These are phyloP conservation scores for Tetrahymena malaccensis DNA, from an alignment of 73 alveolate species.

Conservation along the genomic window DNA sequence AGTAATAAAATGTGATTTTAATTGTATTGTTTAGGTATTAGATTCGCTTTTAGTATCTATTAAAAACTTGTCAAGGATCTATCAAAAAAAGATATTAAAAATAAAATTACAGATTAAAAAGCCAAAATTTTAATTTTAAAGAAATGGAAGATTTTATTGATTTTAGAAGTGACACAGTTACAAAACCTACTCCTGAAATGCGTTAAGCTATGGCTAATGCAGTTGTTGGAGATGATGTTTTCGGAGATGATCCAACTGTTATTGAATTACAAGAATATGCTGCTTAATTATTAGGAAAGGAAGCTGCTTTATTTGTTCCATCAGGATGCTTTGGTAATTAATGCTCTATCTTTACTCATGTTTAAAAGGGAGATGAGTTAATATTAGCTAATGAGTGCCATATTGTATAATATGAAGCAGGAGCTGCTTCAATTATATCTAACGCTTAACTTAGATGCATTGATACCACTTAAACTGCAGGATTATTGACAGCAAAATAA, in stretches of 20 bases:
- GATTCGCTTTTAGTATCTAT: background rate
- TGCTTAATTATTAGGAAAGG: conserved; percentile 53
- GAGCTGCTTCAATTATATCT: conserved; percentile 41
- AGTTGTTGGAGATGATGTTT: conserved; percentile 61
- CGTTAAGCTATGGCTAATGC: conserved; percentile 52
- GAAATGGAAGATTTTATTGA: conserved; percentile 29
- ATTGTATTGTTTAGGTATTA: background rate
- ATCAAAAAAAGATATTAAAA: background rate
- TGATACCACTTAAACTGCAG: conserved; percentile 20
- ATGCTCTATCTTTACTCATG: background rate
- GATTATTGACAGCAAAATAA: conserved; percentile 26
- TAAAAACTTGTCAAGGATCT: background rate
- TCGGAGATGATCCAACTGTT: conserved; percentile 51
- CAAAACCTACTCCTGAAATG: conserved; percentile 46
- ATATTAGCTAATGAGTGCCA: conserved; percentile 45
- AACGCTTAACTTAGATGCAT: conserved; percentile 32
- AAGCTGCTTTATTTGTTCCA: conserved; percentile 50
- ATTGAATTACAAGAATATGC: conserved; percentile 34
- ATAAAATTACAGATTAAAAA: background rate
- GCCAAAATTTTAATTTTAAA: background rate
- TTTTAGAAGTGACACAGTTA: conserved; percentile 65
- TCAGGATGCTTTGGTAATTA: conserved; percentile 32
- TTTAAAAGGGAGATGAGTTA: conserved; percentile 30
- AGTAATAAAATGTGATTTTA: background rate
- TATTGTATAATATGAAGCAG: conserved; percentile 46